Evolutionary conservation across 2,329 filamentous ascomycete genomes (phyloP), one percentile per base, ranked within the genome.

Genomic region (Apiospora saccharicola): DNA sequence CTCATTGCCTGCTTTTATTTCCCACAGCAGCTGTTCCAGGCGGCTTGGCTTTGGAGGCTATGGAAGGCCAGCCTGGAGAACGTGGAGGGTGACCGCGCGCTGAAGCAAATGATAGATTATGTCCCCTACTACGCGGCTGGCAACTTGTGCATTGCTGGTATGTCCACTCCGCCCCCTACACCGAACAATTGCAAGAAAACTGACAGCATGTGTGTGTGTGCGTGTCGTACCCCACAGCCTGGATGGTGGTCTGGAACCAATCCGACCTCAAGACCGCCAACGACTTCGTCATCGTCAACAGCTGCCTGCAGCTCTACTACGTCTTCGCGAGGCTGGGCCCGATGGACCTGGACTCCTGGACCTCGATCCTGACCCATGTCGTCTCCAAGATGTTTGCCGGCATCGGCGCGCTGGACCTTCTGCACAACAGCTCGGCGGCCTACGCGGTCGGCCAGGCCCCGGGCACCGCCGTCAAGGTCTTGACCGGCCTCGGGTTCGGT

Each of bases 211-310:
- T 4, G 13, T 34, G 41, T 19, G 19, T 14, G 13, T 34, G 41
- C 19, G 19, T 14, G n/a, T 41, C 37, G 7, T 41, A 7, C 37
- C 37, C 8, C 64, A 44, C 70, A 85, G 84, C 85, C 4, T 90
- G 88, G 88, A 90, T 90, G 88, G 84, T 90, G 75, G 90, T 90
- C 81, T 91, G 89, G 89, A 90, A 90, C 75, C 75, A 82, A 1
- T 83, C 84, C 3, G 77, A 85, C 30, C 83, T 91, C 6, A 83
- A 85, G 71, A 83, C 84, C 0, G 82, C 86, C 37, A 89, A 90
- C 75, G 74, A 88, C 44, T 90, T 90, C 75, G 89, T 90, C 57
- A 78, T 86, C 26, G 80, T 88, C 78, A 91, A 90, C 77, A 88
- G 86, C 22, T 73, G 88, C 44, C 80, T 85, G 1, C 89, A 91